Base-by-base conservation (phyloP, 768 basidiomycete genomes). In the Kwoniella dendrophila region DNA sequence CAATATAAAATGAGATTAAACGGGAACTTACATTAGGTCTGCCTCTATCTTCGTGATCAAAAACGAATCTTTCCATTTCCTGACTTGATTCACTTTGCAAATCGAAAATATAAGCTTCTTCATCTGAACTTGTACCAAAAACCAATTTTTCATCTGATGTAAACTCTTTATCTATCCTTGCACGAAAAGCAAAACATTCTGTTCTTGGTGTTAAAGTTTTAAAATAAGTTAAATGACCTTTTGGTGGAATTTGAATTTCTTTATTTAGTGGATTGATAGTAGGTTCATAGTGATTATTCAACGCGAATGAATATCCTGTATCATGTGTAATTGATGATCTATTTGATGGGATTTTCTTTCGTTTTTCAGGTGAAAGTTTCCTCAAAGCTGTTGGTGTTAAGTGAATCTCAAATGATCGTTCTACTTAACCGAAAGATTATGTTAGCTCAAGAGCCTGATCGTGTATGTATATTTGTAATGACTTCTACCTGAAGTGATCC, bases 21-120 rank as follows among this genome's bases (percentile, higher is more conserved):
- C 5, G n/a, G 10, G 24, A n/a, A 55, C 63, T 50, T 41, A 59
- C 56, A n/a, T 43, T 57, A 18, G 45, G 53, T 56, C 53, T 38
- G 7, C 29, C 48, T 41, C 44, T 47, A 40, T 58, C 56, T 27
- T 59, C 34, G 30, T 56, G 51, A 22, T 65, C 62, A 38, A 11
- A 51, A 1, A 34, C 32, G 29, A 51, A 51, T 18, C 32, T 51
- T 32, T 54, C 43, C 47, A 29, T 57, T 33, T 53, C 59, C 30
- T 33, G 10, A 11, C 27, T 53, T 0, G 26, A 43, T 33, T 52
- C 60, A 59, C 67, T 63, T 20, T 73, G 69, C 24, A 73, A 43
- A 63, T 73, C 69, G 54, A 57, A 70, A 18, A 72, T 51, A 55
- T 75, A 75, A 1, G 69, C 56, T 22, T 52, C 68, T 38, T 70